A percentile compares a stretch with the other conserved stretches of the same genome.
These are phyloP conservation scores for Botrytis squamosa DNA, from an alignment of 2,329 filamentous ascomycete genomes.

Conservation along the genomic window DNA sequence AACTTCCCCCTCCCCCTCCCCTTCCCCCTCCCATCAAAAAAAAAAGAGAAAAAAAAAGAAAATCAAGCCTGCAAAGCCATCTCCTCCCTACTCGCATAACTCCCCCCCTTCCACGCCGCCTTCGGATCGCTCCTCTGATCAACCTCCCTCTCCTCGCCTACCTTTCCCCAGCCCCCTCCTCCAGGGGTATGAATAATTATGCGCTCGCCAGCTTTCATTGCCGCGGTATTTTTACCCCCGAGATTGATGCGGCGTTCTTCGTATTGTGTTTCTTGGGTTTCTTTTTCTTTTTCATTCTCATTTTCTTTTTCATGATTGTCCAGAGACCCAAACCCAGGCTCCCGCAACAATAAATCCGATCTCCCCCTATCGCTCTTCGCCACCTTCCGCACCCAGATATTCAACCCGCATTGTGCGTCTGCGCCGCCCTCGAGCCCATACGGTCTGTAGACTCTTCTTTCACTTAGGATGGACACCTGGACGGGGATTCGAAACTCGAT, in stretches of 20 bases:
- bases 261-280: constrained; percentile 43
- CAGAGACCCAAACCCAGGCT: neutral
- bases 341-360: constrained; percentile 42
- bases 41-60: too few species aligned
- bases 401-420: constrained; percentile 75
- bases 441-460: constrained; percentile 72
- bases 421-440: constrained; percentile 83
- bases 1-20: too few species aligned
- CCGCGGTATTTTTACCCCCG: constrained; percentile 76
- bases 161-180: constrained; percentile 72
- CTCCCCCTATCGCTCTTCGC: constrained; percentile 53
- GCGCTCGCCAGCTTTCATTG: constrained; percentile 72
- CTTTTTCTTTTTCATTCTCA: constrained; percentile 25
- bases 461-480: constrained; percentile 75
- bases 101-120: constrained; percentile 59
- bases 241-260: constrained; percentile 66
- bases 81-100: constrained; percentile 56
- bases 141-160: constrained; percentile 56
- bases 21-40: neutral
- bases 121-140: constrained; percentile 56
- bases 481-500: constrained; percentile 79
- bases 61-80: constrained; percentile 54
- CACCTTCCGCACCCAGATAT: constrained; percentile 81
- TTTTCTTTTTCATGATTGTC: constrained; percentile 21
- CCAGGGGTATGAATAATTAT: constrained; percentile 78